These are phyloP conservation scores for Aureobasidium namibiae DNA, from an alignment of 2,329 filamentous ascomycete species.

Conservation along the genomic window DNA sequence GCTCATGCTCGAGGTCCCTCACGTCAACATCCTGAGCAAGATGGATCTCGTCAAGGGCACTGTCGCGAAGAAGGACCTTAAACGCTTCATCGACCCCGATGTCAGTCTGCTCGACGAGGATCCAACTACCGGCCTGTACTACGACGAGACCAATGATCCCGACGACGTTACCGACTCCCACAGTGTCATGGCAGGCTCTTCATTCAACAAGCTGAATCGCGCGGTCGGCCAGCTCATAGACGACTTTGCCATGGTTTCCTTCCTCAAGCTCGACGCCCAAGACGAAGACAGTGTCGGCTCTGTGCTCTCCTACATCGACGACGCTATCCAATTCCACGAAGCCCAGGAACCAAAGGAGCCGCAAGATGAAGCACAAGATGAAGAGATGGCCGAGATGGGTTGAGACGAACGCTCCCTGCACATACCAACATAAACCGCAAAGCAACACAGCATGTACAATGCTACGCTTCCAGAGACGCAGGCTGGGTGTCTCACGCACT, in stretches of 20 bases:
- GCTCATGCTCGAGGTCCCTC: constrained; percentile 95
- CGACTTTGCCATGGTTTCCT: constrained; percentile 97
- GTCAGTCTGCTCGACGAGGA: constrained; percentile 74
- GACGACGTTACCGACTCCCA: constrained; percentile 51
- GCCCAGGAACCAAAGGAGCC: constrained; percentile 86
- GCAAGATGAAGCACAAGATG: constrained; percentile 41
- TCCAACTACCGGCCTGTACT: constrained; percentile 45
- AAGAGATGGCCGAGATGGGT: constrained; percentile 41
- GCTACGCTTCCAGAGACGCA: neutral
- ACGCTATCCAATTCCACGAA: constrained; percentile 88
- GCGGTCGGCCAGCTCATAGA: constrained; percentile 89
- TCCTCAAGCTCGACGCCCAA: constrained; percentile 79
- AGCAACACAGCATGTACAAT: neutral
- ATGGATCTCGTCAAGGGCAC: constrained; percentile 95
- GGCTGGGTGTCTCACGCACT: neutral
- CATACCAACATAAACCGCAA: neutral
- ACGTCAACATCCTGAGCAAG: constrained; percentile 93
- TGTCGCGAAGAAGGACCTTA: constrained; percentile 77
- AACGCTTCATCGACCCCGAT: constrained; percentile 84
- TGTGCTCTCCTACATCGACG: constrained; percentile 86
- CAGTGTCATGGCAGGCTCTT: constrained; percentile 69
- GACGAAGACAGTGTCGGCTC: constrained; percentile 84
- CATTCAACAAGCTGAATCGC: constrained; percentile 74
- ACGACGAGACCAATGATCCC: constrained; percentile 30
- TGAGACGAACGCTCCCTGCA: neutral